Evolutionary conservation across 2,329 filamentous ascomycete genomes (phyloP), one percentile per base, ranked within the genome.

Genomic region (Scedosporium apiospermum): DNA sequence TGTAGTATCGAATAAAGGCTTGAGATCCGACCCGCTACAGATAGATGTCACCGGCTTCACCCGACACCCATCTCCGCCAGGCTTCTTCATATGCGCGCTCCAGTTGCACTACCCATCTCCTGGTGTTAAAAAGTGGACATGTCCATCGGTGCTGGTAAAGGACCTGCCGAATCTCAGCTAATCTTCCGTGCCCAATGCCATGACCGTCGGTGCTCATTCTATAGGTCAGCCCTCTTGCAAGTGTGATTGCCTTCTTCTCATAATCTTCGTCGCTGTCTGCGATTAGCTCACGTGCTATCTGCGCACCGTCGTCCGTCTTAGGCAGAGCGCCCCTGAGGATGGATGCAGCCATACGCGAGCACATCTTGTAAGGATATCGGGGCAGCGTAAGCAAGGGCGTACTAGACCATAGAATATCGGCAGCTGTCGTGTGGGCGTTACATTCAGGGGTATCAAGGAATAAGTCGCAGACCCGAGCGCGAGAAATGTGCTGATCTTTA

Each of bases 381-480:
- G 95, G 93, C 34, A 95, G 80, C 0, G 95, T 99, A 30, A 99
- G 80, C 23, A 99, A 78, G 4, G 95, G 95, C 0, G 95, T 98
- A 68, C 93, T 96, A 61, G 90, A 96, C 95, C 95, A 99, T 6
- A 99, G 80, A 1, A 98, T 89, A 70, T 99, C 95, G 12, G 95
- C 96, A 1, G 95, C 95, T 1, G 95, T 99, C 1, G 95, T 99
- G 74, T 99, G 95, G 1, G 93, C 95, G 71, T 99, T 99, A 76
- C 95, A 99, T 75, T 99, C 95, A 1, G 95, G 93, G 0, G 95
- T 99, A 74, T 99, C 95, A 14, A 99, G 84, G 71, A 99, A 98
- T 6, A 99, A 79, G 75, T 99, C 95, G 71, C 93, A 93, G 30
- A 99, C 86, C 23, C 93, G 86, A 5, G 95, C 95, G 41, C 95